These are phyloP conservation scores for Lactarius pseudohatsudake DNA, from an alignment of 768 basidiomycete genomes.

Conservation along the genomic window DNA sequence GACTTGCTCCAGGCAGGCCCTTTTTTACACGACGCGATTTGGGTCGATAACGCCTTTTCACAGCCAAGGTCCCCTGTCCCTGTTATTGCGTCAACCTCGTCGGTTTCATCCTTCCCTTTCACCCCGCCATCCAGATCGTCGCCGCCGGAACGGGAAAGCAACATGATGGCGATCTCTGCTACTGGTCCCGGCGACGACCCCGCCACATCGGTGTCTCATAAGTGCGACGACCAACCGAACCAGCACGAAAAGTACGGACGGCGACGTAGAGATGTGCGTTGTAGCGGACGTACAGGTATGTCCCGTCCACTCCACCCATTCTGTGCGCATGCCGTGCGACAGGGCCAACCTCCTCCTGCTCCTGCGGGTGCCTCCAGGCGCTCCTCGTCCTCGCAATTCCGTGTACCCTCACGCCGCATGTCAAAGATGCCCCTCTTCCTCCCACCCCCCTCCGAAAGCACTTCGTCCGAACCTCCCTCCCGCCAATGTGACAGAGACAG, in stretches of 20 bases:
- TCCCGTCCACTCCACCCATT: not conserved
- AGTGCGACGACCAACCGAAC: not conserved
- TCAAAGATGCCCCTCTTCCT: not conserved
- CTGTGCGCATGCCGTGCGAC: constrained; percentile 4
- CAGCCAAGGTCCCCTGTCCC: constrained; percentile 5
- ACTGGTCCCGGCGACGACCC: not conserved
- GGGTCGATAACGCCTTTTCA: not conserved
- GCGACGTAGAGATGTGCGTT: not conserved
- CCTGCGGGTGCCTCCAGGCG: too few species aligned
- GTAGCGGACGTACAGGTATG: not conserved
- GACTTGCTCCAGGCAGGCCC: not conserved
- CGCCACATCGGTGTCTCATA: too few species aligned
- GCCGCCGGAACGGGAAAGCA: too few species aligned
- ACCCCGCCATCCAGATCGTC: not conserved
- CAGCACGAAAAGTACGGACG: not conserved
- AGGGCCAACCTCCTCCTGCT: not conserved
- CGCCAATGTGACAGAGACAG: not conserved
- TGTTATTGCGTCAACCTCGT: not conserved
- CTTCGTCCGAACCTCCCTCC: too few species aligned
- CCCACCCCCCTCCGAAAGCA: too few species aligned
- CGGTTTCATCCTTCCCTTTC: constrained; percentile 14
- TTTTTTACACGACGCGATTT: too few species aligned
- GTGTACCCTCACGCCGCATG: not conserved
- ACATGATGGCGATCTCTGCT: not conserved
- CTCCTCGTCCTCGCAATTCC: not conserved